Conservation (phyloP, 345 rosid genomes). For the Eucalyptus cladocalyx region DNA sequence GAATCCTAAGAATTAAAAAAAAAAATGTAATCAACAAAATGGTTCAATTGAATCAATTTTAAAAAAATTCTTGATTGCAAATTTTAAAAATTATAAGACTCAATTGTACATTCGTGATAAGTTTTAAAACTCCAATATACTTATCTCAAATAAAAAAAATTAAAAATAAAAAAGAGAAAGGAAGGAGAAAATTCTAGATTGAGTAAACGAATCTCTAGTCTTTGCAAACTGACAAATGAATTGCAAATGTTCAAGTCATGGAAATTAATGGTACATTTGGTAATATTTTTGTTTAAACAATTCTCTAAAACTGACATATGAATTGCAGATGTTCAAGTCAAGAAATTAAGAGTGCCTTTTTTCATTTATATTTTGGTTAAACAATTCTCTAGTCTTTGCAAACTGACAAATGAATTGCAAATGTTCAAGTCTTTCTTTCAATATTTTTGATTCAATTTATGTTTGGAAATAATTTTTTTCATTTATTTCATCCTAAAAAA, state of each 20-base stretch:
- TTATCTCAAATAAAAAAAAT: too few species aligned
- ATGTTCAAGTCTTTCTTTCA: background rate
- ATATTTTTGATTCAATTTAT: too few species aligned
- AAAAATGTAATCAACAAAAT: too few species aligned
- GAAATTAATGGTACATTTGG: background rate
- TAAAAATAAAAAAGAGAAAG: too few species aligned
- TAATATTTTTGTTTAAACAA: background rate
- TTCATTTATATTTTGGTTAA: too few species aligned
- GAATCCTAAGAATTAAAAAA: too few species aligned
- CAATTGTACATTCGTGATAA: fast-evolving
- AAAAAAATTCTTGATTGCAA: too few species aligned
- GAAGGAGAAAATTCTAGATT: background rate
- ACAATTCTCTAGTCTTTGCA: background rate
- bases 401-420: background rate
- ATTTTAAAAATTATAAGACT: too few species aligned
- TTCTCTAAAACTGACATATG: background rate
- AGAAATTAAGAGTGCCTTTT: background rate
- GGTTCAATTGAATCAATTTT: too few species aligned
- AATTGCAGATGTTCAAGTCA: background rate
- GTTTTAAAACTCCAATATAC: too few species aligned
- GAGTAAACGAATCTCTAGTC: background rate
- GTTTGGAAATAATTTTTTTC: too few species aligned
- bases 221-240: background rate
- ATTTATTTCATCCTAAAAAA: too few species aligned
- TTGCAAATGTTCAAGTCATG: background rate